Conservation (phyloP, 164 flowering plant species). For the Euptelea pleiosperma region DNA sequence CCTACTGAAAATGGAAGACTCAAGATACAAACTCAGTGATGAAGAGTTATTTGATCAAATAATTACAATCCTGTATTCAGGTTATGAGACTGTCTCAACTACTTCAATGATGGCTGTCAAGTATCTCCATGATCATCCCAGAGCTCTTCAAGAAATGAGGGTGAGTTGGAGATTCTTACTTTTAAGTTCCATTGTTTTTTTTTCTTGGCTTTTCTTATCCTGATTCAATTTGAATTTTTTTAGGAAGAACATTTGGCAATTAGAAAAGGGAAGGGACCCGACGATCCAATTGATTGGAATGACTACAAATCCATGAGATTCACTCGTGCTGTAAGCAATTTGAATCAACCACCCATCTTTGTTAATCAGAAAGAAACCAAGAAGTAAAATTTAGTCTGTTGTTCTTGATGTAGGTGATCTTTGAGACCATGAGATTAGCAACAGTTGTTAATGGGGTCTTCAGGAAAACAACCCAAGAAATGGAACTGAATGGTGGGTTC, state of each 20-base stretch:
- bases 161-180: conserved; percentile 31
- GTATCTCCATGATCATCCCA: conserved; percentile 72
- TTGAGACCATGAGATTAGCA: conserved; percentile 47
- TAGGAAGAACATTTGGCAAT: conserved; percentile 50
- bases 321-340: conserved; percentile 44
- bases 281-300: conserved; percentile 39
- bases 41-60: conserved; percentile 64
- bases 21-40: conserved; percentile 40
- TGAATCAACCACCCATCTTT: not conserved
- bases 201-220: not conserved
- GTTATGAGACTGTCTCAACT: conserved; percentile 75
- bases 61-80: conserved; percentile 60
- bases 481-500: conserved; percentile 47
- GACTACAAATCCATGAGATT: conserved; percentile 52
- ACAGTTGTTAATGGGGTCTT: conserved; percentile 49
- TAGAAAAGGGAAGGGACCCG: conserved; percentile 31
- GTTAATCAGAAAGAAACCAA: not conserved
- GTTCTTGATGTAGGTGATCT: conserved; percentile 40
- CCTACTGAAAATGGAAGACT: conserved; percentile 39
- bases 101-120: conserved; percentile 75
- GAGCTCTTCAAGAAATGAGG: conserved; percentile 54
- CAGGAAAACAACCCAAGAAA: conserved; percentile 40
- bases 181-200: not conserved
- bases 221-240: not conserved
- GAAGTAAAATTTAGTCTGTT: not conserved